Evolutionary conservation across 192 early-diverging fungal genomes (phyloP).

Genomic region (Linnemannia exigua): DNA sequence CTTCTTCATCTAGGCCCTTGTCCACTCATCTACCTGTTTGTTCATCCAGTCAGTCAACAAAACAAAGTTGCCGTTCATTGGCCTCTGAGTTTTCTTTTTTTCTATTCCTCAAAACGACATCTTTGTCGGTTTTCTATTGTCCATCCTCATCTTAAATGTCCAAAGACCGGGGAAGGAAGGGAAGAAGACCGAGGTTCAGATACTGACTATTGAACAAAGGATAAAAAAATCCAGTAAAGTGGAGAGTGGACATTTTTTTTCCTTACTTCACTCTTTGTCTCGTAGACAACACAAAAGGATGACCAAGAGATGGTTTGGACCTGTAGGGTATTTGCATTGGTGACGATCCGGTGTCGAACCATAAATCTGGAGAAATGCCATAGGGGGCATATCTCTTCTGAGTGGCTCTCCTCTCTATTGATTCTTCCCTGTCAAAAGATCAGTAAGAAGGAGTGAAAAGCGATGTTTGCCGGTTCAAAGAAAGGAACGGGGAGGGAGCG

Average conservation of each 20-base stretch:
- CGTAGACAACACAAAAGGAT: not conserved
- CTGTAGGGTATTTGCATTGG: not conserved
- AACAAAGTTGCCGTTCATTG: not conserved
- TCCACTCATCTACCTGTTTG: not conserved
- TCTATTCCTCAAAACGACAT: not conserved
- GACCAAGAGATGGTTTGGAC: not conserved
- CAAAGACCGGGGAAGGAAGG: not conserved
- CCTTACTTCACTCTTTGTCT: not conserved
- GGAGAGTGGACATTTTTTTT: not conserved
- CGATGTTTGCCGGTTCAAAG: not conserved
- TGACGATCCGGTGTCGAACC: constrained; percentile 3
- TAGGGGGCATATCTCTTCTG: not conserved
- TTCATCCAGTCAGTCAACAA: not conserved
- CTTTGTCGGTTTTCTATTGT: not conserved
- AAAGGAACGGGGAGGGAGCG: not conserved
- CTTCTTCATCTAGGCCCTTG: not conserved
- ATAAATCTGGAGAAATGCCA: not conserved
- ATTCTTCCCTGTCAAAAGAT: not conserved
- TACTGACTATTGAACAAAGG: no score
- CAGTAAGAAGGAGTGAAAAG: no score
- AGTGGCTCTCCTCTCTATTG: not conserved
- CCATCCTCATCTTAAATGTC: not conserved
- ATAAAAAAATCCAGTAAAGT: not conserved
- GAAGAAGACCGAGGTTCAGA: not conserved
- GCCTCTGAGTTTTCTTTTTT: not conserved